These are phyloP conservation scores for Aspergillus novofumigatus DNA, from an alignment of 2,329 filamentous ascomycete genomes.

Conservation along the genomic window DNA sequence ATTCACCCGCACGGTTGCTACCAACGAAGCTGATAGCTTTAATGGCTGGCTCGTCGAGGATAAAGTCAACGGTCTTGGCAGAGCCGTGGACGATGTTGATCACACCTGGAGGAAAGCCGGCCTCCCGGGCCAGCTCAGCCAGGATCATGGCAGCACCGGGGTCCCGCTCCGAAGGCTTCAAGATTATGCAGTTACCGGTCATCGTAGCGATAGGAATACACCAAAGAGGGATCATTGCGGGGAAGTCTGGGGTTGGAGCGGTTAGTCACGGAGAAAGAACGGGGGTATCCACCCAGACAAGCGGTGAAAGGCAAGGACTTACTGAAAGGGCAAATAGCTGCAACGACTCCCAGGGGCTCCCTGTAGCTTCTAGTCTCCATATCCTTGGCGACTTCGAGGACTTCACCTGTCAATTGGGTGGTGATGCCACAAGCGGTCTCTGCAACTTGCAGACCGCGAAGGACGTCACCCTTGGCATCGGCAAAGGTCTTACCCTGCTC, in stretches of 20 bases:
- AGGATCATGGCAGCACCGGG: conserved; percentile 64
- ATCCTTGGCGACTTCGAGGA: conserved; percentile 66
- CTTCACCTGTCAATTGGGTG: conserved; percentile 61
- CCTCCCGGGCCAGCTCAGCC: conserved; percentile 59
- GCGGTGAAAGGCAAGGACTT: conserved; percentile 24
- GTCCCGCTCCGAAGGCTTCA: conserved; percentile 65
- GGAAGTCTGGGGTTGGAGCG: conserved; percentile 51
- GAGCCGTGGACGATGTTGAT: conserved; percentile 65
- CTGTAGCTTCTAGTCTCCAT: conserved; percentile 66
- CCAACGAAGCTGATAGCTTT: conserved; percentile 68
- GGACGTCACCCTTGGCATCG: conserved; percentile 63
- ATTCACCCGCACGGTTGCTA: conserved; percentile 64
- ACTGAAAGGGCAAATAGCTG: conserved; percentile 65
- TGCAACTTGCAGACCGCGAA: conserved; percentile 62
- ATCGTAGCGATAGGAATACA: conserved; percentile 61
- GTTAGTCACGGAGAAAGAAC: conserved; percentile 13
- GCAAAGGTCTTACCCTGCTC: conserved; percentile 67
- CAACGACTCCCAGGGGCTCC: conserved; percentile 61
- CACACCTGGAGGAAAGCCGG: conserved; percentile 62
- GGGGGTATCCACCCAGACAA: neutral
- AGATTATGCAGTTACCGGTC: conserved; percentile 61
- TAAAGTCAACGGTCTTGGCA: conserved; percentile 64
- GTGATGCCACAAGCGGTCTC: conserved; percentile 66
- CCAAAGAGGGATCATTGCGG: conserved; percentile 68
- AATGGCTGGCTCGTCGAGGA: conserved; percentile 64